Evolutionary conservation across 768 basidiomycete genomes (phyloP).

Genomic region (Lactifluus subvellereus): DNA sequence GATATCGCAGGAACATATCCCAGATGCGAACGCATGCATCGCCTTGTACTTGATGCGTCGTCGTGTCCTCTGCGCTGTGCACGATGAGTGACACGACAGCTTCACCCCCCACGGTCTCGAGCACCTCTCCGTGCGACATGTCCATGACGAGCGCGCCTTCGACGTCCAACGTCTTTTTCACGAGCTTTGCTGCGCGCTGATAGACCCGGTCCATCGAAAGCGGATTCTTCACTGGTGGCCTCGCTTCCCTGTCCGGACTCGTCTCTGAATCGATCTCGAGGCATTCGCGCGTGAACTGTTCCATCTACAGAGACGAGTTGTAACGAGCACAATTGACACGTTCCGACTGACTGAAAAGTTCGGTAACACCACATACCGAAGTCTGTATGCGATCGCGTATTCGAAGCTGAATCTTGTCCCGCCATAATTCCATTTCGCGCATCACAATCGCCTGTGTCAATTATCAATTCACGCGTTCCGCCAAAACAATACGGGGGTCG

Average conservation of each 20-base stretch:
- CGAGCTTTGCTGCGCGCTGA: slow-evolving; percentile 82
- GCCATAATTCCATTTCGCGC: slow-evolving; percentile 94
- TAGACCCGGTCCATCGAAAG: slow-evolving; percentile 83
- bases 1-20: slow-evolving; percentile 70
- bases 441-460: slow-evolving; percentile 67
- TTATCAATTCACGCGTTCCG: neutral
- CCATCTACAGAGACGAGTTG: slow-evolving; percentile 54
- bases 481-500: neutral
- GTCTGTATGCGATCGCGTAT: slow-evolving; percentile 89
- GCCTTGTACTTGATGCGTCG: slow-evolving; percentile 49
- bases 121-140: slow-evolving; percentile 82
- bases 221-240: slow-evolving; percentile 23
- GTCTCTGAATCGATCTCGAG: slow-evolving; percentile 76
- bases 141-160: slow-evolving; percentile 92
- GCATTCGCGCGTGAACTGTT: slow-evolving; percentile 91
- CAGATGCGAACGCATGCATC: slow-evolving; percentile 73
- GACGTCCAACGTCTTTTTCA: slow-evolving; percentile 85
- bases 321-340: neutral
- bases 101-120: slow-evolving; percentile 60
- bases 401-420: slow-evolving; percentile 91
- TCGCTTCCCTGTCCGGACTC: slow-evolving; percentile 37
- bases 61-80: slow-evolving; percentile 60
- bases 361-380: slow-evolving; percentile 46
- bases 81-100: slow-evolving; percentile 61
- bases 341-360: neutral